These are phyloP conservation scores for Danielozyma ontarioensis DNA, from an alignment of 805 yeast species.

Conservation along the genomic window DNA sequence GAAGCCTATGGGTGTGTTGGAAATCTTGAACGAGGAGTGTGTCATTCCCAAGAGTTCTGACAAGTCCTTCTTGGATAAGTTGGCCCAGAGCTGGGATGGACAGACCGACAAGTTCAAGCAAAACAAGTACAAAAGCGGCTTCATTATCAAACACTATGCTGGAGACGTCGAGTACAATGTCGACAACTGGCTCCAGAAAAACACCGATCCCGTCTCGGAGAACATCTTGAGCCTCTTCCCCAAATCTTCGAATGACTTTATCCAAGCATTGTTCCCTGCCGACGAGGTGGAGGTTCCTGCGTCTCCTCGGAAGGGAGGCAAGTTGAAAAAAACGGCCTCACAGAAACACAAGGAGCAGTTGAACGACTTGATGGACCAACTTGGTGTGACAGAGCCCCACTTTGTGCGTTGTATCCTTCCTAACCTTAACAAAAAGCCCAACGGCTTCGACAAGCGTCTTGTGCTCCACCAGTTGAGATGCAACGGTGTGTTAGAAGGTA, in stretches of 20 bases:
- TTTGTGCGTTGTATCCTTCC: conserved; percentile 96
- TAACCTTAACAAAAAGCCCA: conserved; percentile 67
- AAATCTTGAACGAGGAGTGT: conserved; percentile 90
- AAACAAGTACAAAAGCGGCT: conserved; percentile 71
- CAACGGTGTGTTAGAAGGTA: conserved; percentile 97
- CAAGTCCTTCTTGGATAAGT: conserved; percentile 72
- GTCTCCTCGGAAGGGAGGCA: conserved; percentile 2
- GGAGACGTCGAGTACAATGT: conserved; percentile 92
- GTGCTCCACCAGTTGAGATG: conserved; percentile 89
- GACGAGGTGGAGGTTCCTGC: conserved; percentile 14
- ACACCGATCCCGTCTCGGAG: conserved; percentile 88
- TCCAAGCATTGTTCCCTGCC: conserved; percentile 49
- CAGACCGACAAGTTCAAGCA: conserved; percentile 55
- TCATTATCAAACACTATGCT: conserved; percentile 87
- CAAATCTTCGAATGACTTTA: conserved; percentile 50
- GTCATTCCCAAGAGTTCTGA: conserved; percentile 90
- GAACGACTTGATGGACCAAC: conserved; percentile 60
- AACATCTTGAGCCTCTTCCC: conserved; percentile 59
- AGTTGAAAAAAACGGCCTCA: conserved; percentile 69
- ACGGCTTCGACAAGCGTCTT: conserved; percentile 63
- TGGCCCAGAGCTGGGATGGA: conserved; percentile 55
- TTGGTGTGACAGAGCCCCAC: conserved; percentile 85
- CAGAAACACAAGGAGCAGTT: conserved; percentile 87
- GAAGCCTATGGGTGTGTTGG: conserved; percentile 74
- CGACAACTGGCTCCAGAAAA: conserved; percentile 91